Conservation (phyloP, 1,139 yeast species). For the Casaregolazyma suthepensis region DNA sequence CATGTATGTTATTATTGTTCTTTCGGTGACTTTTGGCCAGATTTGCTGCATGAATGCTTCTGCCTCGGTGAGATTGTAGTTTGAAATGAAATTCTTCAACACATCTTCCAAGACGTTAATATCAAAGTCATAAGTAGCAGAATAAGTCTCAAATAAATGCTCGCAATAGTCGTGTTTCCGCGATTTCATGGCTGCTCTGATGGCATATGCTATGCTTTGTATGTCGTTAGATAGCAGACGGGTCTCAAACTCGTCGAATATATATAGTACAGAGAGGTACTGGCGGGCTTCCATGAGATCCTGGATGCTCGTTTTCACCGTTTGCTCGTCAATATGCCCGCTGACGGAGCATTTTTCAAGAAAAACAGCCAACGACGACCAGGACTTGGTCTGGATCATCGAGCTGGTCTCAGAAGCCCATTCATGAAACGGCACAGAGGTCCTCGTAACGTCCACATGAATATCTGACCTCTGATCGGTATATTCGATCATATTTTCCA, state of each 20-base stretch:
- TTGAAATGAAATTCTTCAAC: slow-evolving; percentile 18
- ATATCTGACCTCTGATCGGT: neutral
- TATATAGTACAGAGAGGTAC: slow-evolving; percentile 13
- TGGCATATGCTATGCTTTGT: slow-evolving; percentile 16
- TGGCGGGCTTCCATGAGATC: slow-evolving; percentile 10
- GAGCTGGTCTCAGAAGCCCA: neutral
- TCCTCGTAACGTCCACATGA: neutral
- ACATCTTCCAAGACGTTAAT: slow-evolving; percentile 15
- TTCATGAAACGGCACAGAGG: neutral
- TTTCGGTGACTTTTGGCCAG: slow-evolving; percentile 15
- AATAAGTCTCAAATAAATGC: slow-evolving; percentile 18
- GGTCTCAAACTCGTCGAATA: slow-evolving; percentile 18
- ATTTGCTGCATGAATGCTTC: slow-evolving; percentile 21
- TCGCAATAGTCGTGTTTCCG: slow-evolving; percentile 18
- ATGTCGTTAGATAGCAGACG: slow-evolving; percentile 7
- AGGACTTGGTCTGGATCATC: neutral
- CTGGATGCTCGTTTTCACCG: neutral
- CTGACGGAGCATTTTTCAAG: slow-evolving; percentile 4
- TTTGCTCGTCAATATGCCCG: neutral
- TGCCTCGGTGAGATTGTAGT: slow-evolving; percentile 20
- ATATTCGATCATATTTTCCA: neutral
- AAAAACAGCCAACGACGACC: slow-evolving; percentile 2
- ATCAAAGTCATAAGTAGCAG: slow-evolving; percentile 14
- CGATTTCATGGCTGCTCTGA: slow-evolving; percentile 19
- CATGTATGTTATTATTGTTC: slow-evolving; percentile 17